Evolutionary conservation across 768 basidiomycete genomes (phyloP).

Genomic region (Suillus alpinus): DNA sequence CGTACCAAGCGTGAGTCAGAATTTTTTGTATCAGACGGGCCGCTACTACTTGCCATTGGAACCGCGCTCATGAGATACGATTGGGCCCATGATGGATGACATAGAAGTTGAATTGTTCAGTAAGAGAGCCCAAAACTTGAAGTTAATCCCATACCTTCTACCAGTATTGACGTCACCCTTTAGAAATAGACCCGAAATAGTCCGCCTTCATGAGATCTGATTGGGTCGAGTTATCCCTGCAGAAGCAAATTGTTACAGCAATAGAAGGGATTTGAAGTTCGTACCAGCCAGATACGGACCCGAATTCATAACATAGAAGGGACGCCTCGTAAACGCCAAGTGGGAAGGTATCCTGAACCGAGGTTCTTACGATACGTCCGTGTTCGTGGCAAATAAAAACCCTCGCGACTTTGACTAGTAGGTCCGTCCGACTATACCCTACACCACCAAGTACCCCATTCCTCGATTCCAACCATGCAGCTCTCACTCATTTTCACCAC

Average conservation of each 20-base stretch:
- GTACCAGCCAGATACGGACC: neutral
- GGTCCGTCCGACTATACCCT: neutral
- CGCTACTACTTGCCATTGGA: neutral
- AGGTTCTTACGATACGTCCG: neutral
- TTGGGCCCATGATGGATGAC: neutral
- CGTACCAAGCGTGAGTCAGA: neutral
- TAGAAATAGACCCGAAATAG: neutral
- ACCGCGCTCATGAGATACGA: neutral
- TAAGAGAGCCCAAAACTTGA: neutral
- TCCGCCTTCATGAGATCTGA: neutral
- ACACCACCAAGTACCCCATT: neutral
- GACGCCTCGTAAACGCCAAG: neutral
- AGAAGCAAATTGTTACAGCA: neutral
- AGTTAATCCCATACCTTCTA: neutral
- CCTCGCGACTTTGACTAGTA: neutral
- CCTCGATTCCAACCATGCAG: neutral
- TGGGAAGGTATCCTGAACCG: neutral
- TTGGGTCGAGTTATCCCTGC: neutral
- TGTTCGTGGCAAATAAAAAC: neutral
- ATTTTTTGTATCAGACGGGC: neutral
- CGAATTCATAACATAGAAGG: neutral
- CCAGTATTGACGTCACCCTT: neutral
- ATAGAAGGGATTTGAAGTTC: neutral
- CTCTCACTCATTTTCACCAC: neutral
- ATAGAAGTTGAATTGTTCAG: neutral